Conservation (phyloP, 257 asterid species). For the Solanum appendiculatum region DNA sequence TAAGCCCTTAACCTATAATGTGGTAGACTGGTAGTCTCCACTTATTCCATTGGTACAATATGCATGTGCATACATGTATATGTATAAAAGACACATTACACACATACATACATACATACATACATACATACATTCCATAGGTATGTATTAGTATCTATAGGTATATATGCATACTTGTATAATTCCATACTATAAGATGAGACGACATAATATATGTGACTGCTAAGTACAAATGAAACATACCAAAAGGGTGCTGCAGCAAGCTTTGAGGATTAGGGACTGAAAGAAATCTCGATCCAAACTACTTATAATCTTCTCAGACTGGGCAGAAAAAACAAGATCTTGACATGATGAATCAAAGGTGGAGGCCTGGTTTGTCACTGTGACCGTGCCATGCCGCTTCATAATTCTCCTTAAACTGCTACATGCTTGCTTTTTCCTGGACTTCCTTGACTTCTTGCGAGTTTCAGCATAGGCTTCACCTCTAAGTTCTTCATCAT, state of each 20-base stretch:
- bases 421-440: not conserved
- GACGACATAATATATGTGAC: not conserved
- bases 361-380: conserved; percentile 44
- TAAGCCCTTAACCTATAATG: not conserved
- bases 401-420: conserved; percentile 29
- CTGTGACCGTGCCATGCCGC: conserved; percentile 35
- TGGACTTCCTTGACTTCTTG: conserved; percentile 3
- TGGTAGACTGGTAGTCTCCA: not conserved
- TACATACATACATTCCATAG: not conserved
- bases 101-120: not conserved
- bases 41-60: not conserved
- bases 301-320: conserved; percentile 17
- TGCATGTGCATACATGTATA: not conserved
- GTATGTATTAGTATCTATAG: not conserved
- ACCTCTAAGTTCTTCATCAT: conserved; percentile 9
- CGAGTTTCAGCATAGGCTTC: conserved; percentile 7
- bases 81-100: not conserved
- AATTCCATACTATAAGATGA: not conserved
- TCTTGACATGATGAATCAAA: conserved; percentile 45
- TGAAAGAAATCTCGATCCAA: conserved; percentile 36
- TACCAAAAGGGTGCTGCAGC: conserved; percentile 43
- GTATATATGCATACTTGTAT: not conserved
- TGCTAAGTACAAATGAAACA: conserved; percentile 2
- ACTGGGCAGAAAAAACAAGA: conserved; percentile 28
- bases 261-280: conserved; percentile 31